Conservation (phyloP, 805 yeast genomes). For the Vanderwaltozyma yarrowii region DNA sequence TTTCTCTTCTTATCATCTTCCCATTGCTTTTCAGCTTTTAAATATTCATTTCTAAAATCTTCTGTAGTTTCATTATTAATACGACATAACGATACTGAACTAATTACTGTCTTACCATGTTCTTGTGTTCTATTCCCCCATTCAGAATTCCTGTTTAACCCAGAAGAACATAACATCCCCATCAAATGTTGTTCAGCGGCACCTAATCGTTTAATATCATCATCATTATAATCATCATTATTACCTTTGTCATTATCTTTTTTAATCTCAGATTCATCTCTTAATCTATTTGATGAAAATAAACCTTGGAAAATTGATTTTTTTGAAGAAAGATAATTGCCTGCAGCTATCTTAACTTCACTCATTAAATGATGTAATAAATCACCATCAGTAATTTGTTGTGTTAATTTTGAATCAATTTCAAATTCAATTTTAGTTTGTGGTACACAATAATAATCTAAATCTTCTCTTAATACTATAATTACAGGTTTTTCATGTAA, state of each 20-base stretch:
- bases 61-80: conserved; percentile 33
- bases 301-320: conserved; percentile 69
- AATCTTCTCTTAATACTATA: conserved; percentile 85
- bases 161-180: conserved; percentile 91
- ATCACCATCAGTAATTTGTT: conserved; percentile 33
- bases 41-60: conserved; percentile 18
- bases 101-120: conserved; percentile 77
- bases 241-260: not conserved
- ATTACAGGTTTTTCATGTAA: conserved; percentile 78
- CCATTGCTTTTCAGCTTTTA: conserved; percentile 14
- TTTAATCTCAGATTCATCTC: conserved; percentile 1
- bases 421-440: conserved; percentile 32
- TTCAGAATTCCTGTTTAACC: conserved; percentile 50
- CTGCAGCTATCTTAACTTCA: conserved; percentile 61
- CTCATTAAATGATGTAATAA: conserved; percentile 41
- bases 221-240: not conserved
- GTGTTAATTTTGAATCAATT: not conserved
- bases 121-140: conserved; percentile 94
- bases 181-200: conserved; percentile 91
- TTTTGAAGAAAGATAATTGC: conserved; percentile 49
- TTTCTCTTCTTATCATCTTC: conserved; percentile 9
- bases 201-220: conserved; percentile 48
- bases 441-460: conserved; percentile 88
- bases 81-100: conserved; percentile 44
- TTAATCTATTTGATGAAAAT: conserved; percentile 28